Evolutionary conservation across 2,329 filamentous ascomycete genomes (phyloP).

Genomic region (Oidium heveae): DNA sequence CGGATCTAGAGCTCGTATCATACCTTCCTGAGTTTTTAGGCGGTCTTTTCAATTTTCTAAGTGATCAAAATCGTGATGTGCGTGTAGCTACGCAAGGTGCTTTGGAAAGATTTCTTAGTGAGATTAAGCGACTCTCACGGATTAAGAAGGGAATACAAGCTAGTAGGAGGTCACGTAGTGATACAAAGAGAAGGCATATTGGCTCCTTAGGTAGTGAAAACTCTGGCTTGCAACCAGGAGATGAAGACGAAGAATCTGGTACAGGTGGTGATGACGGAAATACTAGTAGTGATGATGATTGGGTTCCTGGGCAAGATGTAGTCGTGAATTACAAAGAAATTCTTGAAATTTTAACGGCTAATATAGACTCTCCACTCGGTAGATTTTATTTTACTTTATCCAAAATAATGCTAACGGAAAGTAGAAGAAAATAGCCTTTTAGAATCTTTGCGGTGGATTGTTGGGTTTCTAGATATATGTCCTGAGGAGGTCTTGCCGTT

Average conservation of each 20-base stretch:
- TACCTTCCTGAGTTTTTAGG: conserved; percentile 80
- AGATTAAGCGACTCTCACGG: conserved; percentile 83
- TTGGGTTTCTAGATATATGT: conserved; percentile 89
- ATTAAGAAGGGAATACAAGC: conserved; percentile 83
- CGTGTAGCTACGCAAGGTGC: conserved; percentile 75
- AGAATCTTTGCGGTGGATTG: conserved; percentile 82
- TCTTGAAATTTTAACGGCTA: conserved; percentile 71
- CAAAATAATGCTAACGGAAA: conserved; percentile 3
- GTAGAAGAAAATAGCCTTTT: conserved; percentile 75
- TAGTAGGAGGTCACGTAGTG: conserved; percentile 40
- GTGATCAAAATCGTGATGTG: conserved; percentile 80
- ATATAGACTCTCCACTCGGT: conserved; percentile 63
- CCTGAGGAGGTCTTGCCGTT: conserved; percentile 91
- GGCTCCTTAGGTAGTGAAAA: conserved; percentile 41
- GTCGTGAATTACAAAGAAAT: conserved; percentile 84
- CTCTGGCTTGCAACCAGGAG: conserved; percentile 26
- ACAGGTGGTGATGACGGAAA: conserved; percentile 30
- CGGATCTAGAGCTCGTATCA: conserved; percentile 80
- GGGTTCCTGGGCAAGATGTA: conserved; percentile 92
- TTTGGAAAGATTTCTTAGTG: conserved; percentile 68
- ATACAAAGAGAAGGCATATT: conserved; percentile 41
- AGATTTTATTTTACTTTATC: conserved; percentile 8
- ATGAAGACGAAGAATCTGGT: conserved; percentile 32
- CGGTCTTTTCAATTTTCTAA: conserved; percentile 74
- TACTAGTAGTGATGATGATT: conserved; percentile 59